Base-by-base conservation (phyloP, 495 filamentous ascomycete species). In the Podospora appendiculata region DNA sequence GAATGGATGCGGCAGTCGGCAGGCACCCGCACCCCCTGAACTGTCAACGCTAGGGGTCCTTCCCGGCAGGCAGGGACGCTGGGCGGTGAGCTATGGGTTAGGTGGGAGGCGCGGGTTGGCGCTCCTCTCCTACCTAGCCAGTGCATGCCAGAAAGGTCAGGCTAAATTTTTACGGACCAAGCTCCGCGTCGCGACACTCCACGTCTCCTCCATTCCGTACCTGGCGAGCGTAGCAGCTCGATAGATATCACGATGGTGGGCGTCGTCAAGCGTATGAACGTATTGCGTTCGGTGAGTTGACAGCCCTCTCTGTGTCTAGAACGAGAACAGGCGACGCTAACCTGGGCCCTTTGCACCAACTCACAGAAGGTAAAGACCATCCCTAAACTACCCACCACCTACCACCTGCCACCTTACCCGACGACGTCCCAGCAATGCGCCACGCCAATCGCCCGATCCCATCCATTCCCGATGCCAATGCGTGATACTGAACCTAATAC, bases 231-330 rank as follows among this genome's bases (percentile, higher is more conserved):
- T 36, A 41, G 16, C 34, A 18, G 53, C 54, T 59, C 56, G 25
- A 48, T 41, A 49, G 8, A 54, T 47, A 42, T 68, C 65, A 82
- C 71, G 48, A 95, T 93, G 89, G 87, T 92, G 59, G 85, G 82
- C 66, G 67, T 92, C 58, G 71, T 83, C 65, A 81, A 79, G 68
- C 88, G 91, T 48, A 87, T 90, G 82, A 76, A 83, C 64, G 85
- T 82, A 72, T 72, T 95, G 69, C 81, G 79, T 70, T 73, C 78
- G 65, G 89, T 94, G 78, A 74, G 86, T 80, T 39, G 25, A n/a
- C 38, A 25, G 25, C 5, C 25, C 5, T 5, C 5, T 25, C 25
- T 25, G 2, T 25, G 25, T 25, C 25, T 25, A 25, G 2, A 25
- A 5, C 25, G 25, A 25, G 25, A 25, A 5, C 25, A 25, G 2